Conservation (phyloP, 2,329 filamentous ascomycete species). For the Microcyclospora pomicola region DNA sequence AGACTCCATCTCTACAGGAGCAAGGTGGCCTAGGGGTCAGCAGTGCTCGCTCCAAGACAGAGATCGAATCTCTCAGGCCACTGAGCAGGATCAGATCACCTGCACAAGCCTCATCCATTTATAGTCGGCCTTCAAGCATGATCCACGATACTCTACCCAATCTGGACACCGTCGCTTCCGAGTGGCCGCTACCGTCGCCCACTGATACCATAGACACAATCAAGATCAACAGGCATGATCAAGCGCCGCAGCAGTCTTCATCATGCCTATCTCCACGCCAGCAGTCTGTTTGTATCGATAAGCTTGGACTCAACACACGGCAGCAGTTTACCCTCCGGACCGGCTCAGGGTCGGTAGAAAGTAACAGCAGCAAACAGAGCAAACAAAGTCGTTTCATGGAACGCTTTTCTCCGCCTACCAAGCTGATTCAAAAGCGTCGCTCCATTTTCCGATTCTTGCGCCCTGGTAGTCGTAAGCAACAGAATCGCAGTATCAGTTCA, state of each 20-base stretch:
- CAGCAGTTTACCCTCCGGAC: background rate
- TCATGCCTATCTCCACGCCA: background rate
- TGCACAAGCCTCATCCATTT: constrained; percentile 24
- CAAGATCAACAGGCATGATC: constrained; percentile 10
- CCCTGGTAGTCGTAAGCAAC: constrained; percentile 11
- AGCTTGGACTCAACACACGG: background rate
- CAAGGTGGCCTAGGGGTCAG: background rate
- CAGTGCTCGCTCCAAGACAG: background rate
- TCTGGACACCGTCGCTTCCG: background rate
- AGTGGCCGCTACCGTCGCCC: constrained; percentile 3
- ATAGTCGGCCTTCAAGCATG: constrained; percentile 25
- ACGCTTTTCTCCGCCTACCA: constrained; percentile 12
- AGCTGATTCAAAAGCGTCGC: constrained; percentile 13
- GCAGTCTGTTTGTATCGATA: background rate
- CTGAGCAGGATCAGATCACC: background rate
- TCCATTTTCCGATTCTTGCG: constrained; percentile 18
- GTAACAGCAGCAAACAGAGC: constrained; percentile 7
- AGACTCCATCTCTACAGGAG: constrained; percentile 4
- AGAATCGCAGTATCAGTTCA: constrained; percentile 14
- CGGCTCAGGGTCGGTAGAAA: constrained; percentile 4
- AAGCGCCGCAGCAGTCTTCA: constrained; percentile 11
- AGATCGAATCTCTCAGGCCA: background rate
- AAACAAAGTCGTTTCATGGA: constrained; percentile 11
- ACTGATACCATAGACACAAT: background rate
- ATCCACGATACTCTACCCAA: background rate